A percentile compares a stretch with the other conserved stretches of the same genome.
phyloP scores from a whole-genome alignment of 2,329 filamentous ascomycete species.

The Alternaria sp. region DNA sequence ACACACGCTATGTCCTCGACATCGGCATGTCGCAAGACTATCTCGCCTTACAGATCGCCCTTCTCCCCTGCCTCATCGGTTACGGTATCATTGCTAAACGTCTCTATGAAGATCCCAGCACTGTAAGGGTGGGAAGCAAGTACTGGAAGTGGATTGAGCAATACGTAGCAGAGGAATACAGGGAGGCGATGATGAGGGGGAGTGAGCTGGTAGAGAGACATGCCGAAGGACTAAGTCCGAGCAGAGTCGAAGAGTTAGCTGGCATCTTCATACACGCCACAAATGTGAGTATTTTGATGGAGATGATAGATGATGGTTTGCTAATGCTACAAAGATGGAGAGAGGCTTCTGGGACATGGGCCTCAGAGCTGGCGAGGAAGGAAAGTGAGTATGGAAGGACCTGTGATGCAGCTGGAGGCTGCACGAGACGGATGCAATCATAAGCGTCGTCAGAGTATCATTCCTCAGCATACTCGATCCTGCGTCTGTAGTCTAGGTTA shows the following conservation, averaged over 20 bases:
- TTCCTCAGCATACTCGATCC: background rate
- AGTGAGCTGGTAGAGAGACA: slow-evolving; percentile 79
- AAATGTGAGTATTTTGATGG: slow-evolving; percentile 63
- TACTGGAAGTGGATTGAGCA: slow-evolving; percentile 95
- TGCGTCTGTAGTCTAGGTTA: background rate
- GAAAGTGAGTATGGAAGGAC: background rate
- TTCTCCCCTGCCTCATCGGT: slow-evolving; percentile 89
- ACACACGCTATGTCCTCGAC: slow-evolving; percentile 85
- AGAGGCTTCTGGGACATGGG: slow-evolving; percentile 80
- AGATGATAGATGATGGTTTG: slow-evolving; percentile 1
- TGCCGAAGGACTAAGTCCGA: slow-evolving; percentile 75
- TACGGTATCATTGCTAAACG: slow-evolving; percentile 82
- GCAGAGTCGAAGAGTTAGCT: slow-evolving; percentile 81
- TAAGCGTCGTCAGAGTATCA: background rate
- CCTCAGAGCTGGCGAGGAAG: slow-evolving; percentile 31
- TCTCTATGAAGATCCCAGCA: slow-evolving; percentile 70
- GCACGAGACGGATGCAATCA: background rate
- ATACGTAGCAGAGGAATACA: slow-evolving; percentile 84
- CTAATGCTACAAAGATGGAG: slow-evolving; percentile 66
- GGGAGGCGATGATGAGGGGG: slow-evolving; percentile 74
- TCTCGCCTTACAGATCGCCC: slow-evolving; percentile 83
- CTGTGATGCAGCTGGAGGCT: background rate
- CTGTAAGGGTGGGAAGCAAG: slow-evolving; percentile 69
- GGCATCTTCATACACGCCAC: slow-evolving; percentile 89
- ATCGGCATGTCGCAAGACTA: slow-evolving; percentile 88